These are phyloP conservation scores for Ceratonia siliqua DNA, from an alignment of 306 rosid species.

Conservation along the genomic window DNA sequence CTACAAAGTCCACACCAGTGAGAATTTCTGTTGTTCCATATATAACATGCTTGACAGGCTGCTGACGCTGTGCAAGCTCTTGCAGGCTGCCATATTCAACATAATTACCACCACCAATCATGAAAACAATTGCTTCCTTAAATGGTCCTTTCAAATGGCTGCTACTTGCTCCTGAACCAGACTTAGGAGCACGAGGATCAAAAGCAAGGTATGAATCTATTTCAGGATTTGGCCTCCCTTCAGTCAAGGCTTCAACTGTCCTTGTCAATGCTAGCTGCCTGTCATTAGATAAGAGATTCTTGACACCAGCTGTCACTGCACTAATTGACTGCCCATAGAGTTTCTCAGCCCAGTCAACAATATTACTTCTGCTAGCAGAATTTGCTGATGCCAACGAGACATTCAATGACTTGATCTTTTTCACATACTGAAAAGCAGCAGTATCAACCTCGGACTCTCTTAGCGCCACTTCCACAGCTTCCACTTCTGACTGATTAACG, in stretches of 20 bases:
- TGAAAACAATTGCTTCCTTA: conserved; percentile 91
- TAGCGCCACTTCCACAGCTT: conserved; percentile 80
- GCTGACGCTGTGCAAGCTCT: conserved; percentile 79
- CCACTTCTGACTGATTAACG: conserved; percentile 81
- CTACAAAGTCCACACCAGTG: conserved; percentile 89
- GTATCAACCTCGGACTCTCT: conserved; percentile 83
- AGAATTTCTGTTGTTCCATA: conserved; percentile 94
- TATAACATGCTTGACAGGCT: conserved; percentile 77
- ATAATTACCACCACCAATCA: conserved; percentile 97
- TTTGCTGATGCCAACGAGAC: conserved; percentile 82
- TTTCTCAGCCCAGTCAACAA: conserved; percentile 98
- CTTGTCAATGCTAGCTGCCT: conserved; percentile 92
- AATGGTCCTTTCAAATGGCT: conserved; percentile 90
- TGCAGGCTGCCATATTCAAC: conserved; percentile 91
- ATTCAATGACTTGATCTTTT: conserved; percentile 88
- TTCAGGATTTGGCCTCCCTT: conserved; percentile 95
- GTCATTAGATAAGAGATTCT: conserved; percentile 83
- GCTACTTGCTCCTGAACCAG: conserved; percentile 70
- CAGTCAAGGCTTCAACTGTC: conserved; percentile 91
- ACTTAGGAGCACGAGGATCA: conserved; percentile 92
- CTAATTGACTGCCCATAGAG: conserved; percentile 91
- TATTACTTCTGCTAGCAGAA: conserved; percentile 88
- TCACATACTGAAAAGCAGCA: conserved; percentile 92
- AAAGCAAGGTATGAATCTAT: conserved; percentile 71
- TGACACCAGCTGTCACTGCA: conserved; percentile 96